phyloP scores from a whole-genome alignment of 257 asterid genomes.

The Nicotiana paniculata region DNA sequence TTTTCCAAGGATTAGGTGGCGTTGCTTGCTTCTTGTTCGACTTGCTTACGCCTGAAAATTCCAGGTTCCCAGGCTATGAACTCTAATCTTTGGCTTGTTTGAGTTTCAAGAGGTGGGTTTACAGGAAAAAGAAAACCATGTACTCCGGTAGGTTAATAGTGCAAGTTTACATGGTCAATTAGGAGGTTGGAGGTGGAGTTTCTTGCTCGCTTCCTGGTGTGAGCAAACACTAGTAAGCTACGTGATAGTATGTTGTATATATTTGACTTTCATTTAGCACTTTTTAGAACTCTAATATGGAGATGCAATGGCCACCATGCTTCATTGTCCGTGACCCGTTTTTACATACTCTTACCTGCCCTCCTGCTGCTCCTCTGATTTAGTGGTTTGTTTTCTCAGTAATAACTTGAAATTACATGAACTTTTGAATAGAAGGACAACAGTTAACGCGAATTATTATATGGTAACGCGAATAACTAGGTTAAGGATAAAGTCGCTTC shows the following conservation, averaged over 20 bases:
- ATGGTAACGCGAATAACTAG: too few species aligned
- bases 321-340: too few species aligned
- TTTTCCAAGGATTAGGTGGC: conserved; percentile 63
- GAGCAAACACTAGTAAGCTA: background rate
- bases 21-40: conserved; percentile 69
- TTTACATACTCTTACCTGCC: background rate
- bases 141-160: background rate
- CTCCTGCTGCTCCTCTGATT: background rate
- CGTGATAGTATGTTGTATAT: background rate
- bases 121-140: background rate
- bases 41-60: conserved; percentile 25
- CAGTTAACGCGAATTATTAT: too few species aligned
- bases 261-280: background rate
- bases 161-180: conserved; percentile 1
- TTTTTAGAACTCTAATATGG: background rate
- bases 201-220: background rate
- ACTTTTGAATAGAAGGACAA: background rate
- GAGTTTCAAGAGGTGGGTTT: background rate
- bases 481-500: too few species aligned
- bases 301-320: too few species aligned
- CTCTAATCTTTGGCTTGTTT: conserved; percentile 20
- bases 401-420: background rate
- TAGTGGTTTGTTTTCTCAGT: background rate
- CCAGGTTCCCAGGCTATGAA: conserved; percentile 73
- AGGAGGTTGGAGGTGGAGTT: background rate